Percentiles rank a stretch among this genome's conserved stretches.
These are phyloP conservation scores for Erodium chrysanthum DNA, from an alignment of 441 rosid species.

Conservation along the genomic window DNA sequence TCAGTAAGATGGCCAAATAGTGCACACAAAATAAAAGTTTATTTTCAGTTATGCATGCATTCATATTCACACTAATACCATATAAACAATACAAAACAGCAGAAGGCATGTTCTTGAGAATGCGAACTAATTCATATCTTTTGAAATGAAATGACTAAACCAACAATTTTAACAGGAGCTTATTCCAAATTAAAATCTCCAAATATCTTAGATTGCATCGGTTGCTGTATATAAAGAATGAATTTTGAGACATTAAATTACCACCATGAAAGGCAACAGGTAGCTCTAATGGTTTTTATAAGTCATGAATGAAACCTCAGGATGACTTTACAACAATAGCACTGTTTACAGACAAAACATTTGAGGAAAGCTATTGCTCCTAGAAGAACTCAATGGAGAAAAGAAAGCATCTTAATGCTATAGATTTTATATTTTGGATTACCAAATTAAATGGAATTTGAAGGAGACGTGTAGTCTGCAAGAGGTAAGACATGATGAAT, in stretches of 20 bases:
- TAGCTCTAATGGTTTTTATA: not conserved
- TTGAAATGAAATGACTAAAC: not conserved
- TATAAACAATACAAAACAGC: conserved; percentile 3
- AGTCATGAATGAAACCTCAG: not conserved
- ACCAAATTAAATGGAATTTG: not conserved
- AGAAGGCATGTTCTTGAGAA: conserved; percentile 4
- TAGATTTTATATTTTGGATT: not conserved
- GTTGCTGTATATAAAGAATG: not conserved
- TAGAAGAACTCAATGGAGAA: not conserved
- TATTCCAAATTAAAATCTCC: not conserved
- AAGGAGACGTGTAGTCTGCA: not conserved
- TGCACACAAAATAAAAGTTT: not conserved
- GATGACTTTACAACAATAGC: not conserved
- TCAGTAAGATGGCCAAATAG: not conserved
- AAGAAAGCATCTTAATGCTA: not conserved
- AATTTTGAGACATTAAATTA: not conserved
- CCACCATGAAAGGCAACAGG: not conserved
- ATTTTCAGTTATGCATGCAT: not conserved
- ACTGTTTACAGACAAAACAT: not conserved
- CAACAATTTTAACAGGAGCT: not conserved
- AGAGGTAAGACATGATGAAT: conserved; percentile 3
- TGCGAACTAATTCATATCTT: not conserved
- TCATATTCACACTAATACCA: conserved; percentile 1
- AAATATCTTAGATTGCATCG: not conserved
- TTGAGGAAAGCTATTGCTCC: not conserved